Base-by-base conservation (phyloP, 768 basidiomycete species). In the Podaxis sp. region DNA sequence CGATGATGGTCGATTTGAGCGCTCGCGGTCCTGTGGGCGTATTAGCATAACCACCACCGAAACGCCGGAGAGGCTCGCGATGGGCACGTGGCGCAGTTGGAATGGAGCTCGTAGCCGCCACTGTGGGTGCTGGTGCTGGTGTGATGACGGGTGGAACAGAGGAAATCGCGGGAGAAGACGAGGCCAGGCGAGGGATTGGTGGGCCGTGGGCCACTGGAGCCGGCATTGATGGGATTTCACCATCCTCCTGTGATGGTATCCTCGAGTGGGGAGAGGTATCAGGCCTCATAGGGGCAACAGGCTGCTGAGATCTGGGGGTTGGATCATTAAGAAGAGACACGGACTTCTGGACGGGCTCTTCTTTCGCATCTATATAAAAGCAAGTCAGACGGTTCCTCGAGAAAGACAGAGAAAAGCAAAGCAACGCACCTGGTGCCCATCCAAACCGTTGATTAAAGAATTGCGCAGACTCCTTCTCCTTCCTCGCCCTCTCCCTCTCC, bases 241-340 rank as follows among this genome's bases (percentile, higher is more conserved):
- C 84, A 46, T 85, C 84, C 68, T 85, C 84, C 28, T 80, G 81
- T 4, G 81, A 78, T 0, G 72, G 68, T 8, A 73, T 71, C 33
- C 33, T 33, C 33, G 8, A 33, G 33, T 33, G 33, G 8, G 33
- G 33, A 9, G 33, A 33, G 8, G 33, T 33, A 33, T 33, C 33
- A 6, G 7, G 28, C 6, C 26, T 26, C 26, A 30, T 30, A 30
- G 28, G 28, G 28, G 28, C 28, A 30, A 30, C 28, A 33, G 33
- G 8, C 9, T 9, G 33, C 8, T 33, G 33, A 33, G 33, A 0
- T n/a, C 72, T 71, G 7, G 74, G 63, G 1, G 55, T 42, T 2
- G 51, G 56, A 48, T 40, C 48, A 28, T 46, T 59, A 7, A 51
- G 56, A 30, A 52, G 56, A n/a, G 49, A n/a, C 19, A 38, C 19